These are phyloP conservation scores for Rhexocercosporidium sp. DNA, from an alignment of 2,329 filamentous ascomycete genomes.

Conservation along the genomic window DNA sequence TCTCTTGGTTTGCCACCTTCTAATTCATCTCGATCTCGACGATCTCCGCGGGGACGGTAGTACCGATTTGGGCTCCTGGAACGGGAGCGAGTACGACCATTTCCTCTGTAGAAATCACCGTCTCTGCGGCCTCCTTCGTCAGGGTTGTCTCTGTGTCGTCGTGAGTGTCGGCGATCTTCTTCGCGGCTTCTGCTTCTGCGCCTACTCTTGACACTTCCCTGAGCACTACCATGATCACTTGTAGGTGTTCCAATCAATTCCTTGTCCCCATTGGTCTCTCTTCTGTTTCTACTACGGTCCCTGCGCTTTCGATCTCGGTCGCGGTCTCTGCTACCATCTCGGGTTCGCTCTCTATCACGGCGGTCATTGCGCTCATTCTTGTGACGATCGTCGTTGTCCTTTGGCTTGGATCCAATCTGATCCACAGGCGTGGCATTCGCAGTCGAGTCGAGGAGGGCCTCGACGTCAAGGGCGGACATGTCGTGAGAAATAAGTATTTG, in stretches of 20 bases:
- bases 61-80: conserved; percentile 72
- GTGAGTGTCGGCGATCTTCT: conserved; percentile 74
- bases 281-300: conserved; percentile 60
- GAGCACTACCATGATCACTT: conserved; percentile 75
- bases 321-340: conserved; percentile 58
- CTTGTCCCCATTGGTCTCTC: conserved; percentile 51
- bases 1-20: conserved; percentile 52
- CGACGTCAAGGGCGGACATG: conserved; percentile 80
- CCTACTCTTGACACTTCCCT: conserved; percentile 77
- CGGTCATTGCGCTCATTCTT: conserved; percentile 58
- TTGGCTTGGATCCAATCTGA: conserved; percentile 48
- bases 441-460: conserved; percentile 87
- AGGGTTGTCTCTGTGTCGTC: conserved; percentile 66
- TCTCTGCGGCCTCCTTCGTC: conserved; percentile 52
- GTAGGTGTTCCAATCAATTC: conserved; percentile 70
- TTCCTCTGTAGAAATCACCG: conserved; percentile 75
- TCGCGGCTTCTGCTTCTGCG: conserved; percentile 80
- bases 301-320: conserved; percentile 62
- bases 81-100: conserved; percentile 68
- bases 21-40: conserved; percentile 57
- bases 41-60: conserved; percentile 55
- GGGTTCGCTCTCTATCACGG: conserved; percentile 60
- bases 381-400: conserved; percentile 62
- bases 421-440: conserved; percentile 64
- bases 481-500: conserved; percentile 38